Evolutionary conservation across 2,329 filamentous ascomycete genomes (phyloP).

Genomic region (Fusarium verticillioides): DNA sequence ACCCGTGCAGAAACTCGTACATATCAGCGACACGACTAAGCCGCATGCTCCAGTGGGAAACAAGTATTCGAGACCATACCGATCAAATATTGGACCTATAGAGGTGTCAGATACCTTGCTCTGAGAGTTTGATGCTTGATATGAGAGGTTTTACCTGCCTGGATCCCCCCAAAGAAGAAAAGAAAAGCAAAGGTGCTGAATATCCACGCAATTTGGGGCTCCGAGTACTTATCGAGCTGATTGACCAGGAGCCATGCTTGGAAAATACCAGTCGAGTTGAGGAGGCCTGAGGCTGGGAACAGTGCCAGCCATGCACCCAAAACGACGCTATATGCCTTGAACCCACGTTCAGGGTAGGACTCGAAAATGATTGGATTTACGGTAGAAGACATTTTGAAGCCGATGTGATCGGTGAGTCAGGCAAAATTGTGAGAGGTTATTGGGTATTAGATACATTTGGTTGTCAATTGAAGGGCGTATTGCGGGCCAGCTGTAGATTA

Average conservation of each 20-base stretch:
- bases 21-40: fast-evolving
- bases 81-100: background rate
- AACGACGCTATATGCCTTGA: background rate
- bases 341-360: background rate
- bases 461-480: background rate
- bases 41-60: background rate
- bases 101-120: background rate
- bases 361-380: fast-evolving
- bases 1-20: background rate
- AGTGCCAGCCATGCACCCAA: background rate
- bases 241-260: background rate
- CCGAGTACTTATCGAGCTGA: fast-evolving
- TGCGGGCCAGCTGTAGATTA: background rate
- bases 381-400: fast-evolving
- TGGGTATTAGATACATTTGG: fast-evolving
- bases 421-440: fast-evolving
- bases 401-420: fast-evolving
- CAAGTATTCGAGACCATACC: background rate
- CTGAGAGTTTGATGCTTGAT: background rate
- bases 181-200: background rate
- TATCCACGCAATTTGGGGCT: background rate
- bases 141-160: background rate
- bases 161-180: background rate
- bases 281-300: background rate
- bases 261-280: background rate